Conservation (phyloP, 2,329 filamentous ascomycete species). For the Fusarium sambucinum region DNA sequence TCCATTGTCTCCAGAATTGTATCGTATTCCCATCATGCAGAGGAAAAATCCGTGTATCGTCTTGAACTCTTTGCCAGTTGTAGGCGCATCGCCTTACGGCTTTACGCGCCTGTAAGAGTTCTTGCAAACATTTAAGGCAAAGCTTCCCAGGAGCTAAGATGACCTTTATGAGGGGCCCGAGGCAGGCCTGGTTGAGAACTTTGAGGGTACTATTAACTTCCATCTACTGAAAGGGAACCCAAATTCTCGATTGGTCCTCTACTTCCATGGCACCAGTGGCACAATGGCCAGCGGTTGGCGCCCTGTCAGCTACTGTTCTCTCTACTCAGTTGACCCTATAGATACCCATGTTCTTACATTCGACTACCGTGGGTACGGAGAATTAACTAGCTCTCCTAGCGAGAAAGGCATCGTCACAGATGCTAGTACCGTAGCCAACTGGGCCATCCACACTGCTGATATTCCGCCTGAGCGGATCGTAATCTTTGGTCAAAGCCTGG, state of each 20-base stretch:
- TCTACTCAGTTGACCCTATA: constrained; percentile 62
- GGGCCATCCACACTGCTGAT: constrained; percentile 63
- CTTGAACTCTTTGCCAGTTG: too few species aligned
- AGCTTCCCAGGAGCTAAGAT: too few species aligned
- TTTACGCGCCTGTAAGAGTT: too few species aligned
- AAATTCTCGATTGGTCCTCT: constrained; percentile 59
- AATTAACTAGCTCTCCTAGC: constrained; percentile 64
- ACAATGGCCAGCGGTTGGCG: constrained; percentile 68
- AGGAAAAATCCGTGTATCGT: too few species aligned
- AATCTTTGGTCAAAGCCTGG: constrained; percentile 70
- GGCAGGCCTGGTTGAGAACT: constrained; percentile 10
- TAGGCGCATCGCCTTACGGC: too few species aligned
- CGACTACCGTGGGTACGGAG: constrained; percentile 72
- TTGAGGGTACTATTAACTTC: constrained; percentile 52
- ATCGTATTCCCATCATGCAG: too few species aligned
- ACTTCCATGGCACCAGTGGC: constrained; percentile 68
- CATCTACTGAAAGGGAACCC: constrained; percentile 60
- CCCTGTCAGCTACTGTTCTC: constrained; percentile 66
- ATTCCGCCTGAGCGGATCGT: constrained; percentile 68
- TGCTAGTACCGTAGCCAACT: constrained; percentile 64
- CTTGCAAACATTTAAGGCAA: too few species aligned
- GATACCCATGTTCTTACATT: constrained; percentile 70
- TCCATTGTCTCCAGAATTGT: too few species aligned
- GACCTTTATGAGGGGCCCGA: too few species aligned
- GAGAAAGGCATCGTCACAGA: constrained; percentile 67